Conservation (phyloP, 1,284 basidiomycete species). For the Exsudoporus floridanus region DNA sequence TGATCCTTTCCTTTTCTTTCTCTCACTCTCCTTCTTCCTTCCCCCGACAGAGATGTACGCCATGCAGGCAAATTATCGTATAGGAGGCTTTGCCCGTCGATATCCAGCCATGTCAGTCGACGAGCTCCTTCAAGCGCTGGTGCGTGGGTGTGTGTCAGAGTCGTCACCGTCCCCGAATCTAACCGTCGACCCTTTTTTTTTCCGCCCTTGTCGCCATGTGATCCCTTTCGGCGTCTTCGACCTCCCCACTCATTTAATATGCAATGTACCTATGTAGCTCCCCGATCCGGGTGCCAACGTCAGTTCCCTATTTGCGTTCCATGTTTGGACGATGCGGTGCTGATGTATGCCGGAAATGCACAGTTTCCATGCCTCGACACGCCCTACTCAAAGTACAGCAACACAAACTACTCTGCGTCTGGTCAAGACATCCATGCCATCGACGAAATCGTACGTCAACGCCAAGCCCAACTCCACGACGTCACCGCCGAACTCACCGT, state of each 20-base stretch:
- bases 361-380: slow-evolving; percentile 14
- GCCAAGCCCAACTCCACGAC: slow-evolving; percentile 21
- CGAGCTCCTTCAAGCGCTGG: slow-evolving; percentile 12
- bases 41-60: background rate
- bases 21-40: background rate
- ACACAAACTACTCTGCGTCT: slow-evolving; percentile 22
- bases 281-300: slow-evolving; percentile 17
- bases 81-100: background rate
- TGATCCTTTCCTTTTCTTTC: background rate
- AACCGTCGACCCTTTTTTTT: background rate
- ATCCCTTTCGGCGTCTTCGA: background rate
- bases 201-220: background rate
- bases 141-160: background rate
- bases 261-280: slow-evolving; percentile 8
- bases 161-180: background rate
- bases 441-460: slow-evolving; percentile 16
- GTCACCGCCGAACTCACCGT: slow-evolving; percentile 13
- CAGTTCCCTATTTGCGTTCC: background rate
- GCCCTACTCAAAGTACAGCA: slow-evolving; percentile 19
- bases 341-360: background rate
- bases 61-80: slow-evolving; percentile 14
- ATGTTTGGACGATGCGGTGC: background rate
- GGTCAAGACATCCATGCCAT: slow-evolving; percentile 18
- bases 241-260: background rate
- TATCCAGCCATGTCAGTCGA: slow-evolving; percentile 13